These are phyloP conservation scores for Flueggea neowawraea DNA, from an alignment of 441 rosid genomes.

Conservation along the genomic window DNA sequence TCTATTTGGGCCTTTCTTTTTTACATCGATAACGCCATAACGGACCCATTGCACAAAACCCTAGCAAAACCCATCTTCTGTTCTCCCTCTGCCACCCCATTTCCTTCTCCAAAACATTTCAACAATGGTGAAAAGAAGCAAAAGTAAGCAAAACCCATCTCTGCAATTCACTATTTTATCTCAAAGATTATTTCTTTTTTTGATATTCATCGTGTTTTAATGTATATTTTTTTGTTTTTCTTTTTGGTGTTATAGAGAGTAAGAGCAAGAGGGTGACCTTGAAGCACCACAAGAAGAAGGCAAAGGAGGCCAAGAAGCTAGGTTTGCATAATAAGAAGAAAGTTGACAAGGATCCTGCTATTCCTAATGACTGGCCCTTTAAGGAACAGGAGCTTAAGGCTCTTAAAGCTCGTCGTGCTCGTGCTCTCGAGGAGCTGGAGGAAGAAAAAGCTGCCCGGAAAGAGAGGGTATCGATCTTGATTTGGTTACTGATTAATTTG, in stretches of 20 bases:
- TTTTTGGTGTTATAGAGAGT: conserved; percentile 60
- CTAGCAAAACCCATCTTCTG: too few relatives aligned
- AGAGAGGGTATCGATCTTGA: conserved; percentile 58
- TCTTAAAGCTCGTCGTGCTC: conserved; percentile 85
- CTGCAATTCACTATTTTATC: neutral
- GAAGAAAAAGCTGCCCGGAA: conserved; percentile 88
- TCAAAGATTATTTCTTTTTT: neutral
- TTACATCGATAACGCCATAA: too few relatives aligned
- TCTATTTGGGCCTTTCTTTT: too few relatives aligned
- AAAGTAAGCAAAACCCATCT: conserved; percentile 49
- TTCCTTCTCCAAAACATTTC: too few relatives aligned
- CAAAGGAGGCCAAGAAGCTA: conserved; percentile 88
- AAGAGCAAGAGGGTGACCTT: conserved; percentile 88
- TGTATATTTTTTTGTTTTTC: too few relatives aligned
- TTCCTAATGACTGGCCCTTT: conserved; percentile 98
- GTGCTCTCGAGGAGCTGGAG: conserved; percentile 83
- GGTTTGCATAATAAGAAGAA: conserved; percentile 48
- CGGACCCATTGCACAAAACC: too few relatives aligned
- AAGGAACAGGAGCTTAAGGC: conserved; percentile 98
- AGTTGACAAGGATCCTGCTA: conserved; percentile 96
- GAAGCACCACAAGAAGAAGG: conserved; percentile 91
- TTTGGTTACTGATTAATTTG: too few relatives aligned
- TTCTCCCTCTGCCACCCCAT: too few relatives aligned
- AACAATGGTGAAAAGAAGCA: conserved; percentile 83
- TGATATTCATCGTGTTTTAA: too few relatives aligned